Evolutionary conservation across 345 rosid species (phyloP).

Genomic region (Syzygium aqueum): DNA sequence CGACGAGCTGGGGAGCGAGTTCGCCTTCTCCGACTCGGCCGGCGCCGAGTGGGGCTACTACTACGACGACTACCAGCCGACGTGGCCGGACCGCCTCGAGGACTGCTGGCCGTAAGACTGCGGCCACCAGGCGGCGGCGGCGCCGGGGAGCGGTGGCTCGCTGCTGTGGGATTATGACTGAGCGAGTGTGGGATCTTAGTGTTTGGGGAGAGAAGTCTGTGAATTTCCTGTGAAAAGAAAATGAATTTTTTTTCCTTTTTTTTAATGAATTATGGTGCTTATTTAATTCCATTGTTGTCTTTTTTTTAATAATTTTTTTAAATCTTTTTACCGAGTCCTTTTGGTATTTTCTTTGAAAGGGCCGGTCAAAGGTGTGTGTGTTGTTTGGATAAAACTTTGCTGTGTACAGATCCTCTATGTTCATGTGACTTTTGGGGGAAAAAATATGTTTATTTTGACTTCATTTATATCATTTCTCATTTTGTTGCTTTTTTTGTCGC

Average conservation of each 20-base stretch:
- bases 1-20: slow-evolving; percentile 24
- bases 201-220: not conserved
- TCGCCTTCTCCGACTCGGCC: slow-evolving; percentile 35
- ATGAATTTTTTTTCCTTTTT: not conserved
- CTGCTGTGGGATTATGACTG: not conserved
- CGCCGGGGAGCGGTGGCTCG: not conserved
- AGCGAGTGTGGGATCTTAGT: not conserved
- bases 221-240: not conserved
- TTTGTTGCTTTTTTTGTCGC: not conserved
- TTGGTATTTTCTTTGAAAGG: not conserved
- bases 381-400: not conserved
- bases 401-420: not conserved
- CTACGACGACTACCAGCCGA: not conserved
- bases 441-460: not conserved
- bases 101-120: not conserved
- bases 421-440: not conserved
- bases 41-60: slow-evolving; percentile 8
- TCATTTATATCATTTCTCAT: not conserved
- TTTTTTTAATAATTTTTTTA: not conserved
- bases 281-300: not conserved
- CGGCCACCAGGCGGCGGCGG: not conserved
- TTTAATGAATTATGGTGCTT: not conserved
- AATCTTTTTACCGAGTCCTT: not conserved
- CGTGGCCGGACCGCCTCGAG: not conserved
- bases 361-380: not conserved